Percentiles rank a stretch among this genome's conserved stretches.
Evolutionary conservation across 2,329 filamentous ascomycete species (phyloP).

Genomic region (Claviceps sp.): DNA sequence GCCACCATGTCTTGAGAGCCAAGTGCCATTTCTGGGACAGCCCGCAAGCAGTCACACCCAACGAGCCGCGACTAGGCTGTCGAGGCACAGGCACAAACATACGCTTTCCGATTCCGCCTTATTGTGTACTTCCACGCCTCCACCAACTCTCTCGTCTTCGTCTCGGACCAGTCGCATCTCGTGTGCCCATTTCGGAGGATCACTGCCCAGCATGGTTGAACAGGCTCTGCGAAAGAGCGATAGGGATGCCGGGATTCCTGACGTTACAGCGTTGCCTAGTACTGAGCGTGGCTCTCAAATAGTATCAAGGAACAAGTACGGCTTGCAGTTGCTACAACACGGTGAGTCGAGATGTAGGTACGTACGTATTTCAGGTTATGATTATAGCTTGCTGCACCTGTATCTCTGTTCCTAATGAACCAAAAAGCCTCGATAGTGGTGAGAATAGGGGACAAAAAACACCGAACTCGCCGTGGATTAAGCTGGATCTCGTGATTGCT

Average conservation of each 20-base stretch:
- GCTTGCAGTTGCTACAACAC: background rate
- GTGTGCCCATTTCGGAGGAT: conserved; percentile 2
- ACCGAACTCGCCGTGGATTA: background rate
- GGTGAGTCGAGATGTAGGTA: background rate
- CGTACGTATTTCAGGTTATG: background rate
- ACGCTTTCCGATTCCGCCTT: background rate
- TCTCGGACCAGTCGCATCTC: conserved; percentile 1
- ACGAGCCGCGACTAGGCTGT: background rate
- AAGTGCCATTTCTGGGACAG: background rate
- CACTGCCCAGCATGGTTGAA: background rate
- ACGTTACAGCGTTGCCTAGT: background rate
- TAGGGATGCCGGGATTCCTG: background rate
- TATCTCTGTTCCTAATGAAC: background rate
- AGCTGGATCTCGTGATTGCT: background rate
- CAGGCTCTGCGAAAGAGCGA: background rate
- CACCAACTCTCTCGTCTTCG: background rate
- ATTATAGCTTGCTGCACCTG: background rate
- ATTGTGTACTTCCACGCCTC: background rate
- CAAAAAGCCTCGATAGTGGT: background rate
- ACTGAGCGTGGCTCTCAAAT: background rate
- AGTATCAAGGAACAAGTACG: background rate
- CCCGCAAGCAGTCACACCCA: background rate
- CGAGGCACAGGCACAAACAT: background rate
- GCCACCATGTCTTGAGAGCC: background rate
- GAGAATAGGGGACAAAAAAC: background rate